A percentile compares a stretch with the other conserved stretches of the same genome.
phyloP scores from a whole-genome alignment of 495 filamentous ascomycete species.

The Daldinia childiae region DNA sequence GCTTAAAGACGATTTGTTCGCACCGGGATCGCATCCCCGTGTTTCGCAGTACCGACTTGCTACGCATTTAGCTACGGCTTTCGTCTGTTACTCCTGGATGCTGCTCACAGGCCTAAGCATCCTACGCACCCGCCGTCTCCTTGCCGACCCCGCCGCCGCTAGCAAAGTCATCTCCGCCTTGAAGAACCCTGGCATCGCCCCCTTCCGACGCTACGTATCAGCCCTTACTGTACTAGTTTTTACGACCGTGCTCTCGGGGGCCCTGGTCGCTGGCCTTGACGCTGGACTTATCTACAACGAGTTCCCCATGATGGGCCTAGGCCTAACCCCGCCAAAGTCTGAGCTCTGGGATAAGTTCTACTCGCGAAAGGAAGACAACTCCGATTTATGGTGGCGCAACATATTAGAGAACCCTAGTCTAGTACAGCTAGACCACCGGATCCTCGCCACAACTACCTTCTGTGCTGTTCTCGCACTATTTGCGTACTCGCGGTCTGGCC shows the following conservation, averaged over 20 bases:
- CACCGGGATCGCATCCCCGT: constrained; percentile 85
- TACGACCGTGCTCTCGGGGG: constrained; percentile 90
- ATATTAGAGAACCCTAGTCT: constrained; percentile 94
- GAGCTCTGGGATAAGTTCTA: constrained; percentile 91
- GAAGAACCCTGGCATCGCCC: constrained; percentile 68
- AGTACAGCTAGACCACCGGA: constrained; percentile 95
- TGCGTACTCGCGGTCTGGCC: constrained; percentile 74
- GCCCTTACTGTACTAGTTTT: constrained; percentile 83
- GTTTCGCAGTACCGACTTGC: constrained; percentile 94
- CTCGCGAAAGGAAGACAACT: constrained; percentile 74
- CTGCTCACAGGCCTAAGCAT: constrained; percentile 89
- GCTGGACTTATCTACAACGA: constrained; percentile 98
- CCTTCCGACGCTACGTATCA: constrained; percentile 77
- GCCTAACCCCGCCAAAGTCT: constrained; percentile 77
- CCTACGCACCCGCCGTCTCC: constrained; percentile 74
- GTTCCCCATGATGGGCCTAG: constrained; percentile 92
- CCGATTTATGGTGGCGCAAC: constrained; percentile 94
- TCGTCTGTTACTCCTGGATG: constrained; percentile 92
- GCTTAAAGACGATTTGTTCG: constrained; percentile 92
- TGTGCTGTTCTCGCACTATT: constrained; percentile 79
- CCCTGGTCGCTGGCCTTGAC: constrained; percentile 91
- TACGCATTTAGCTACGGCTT: constrained; percentile 88
- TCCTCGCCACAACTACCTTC: constrained; percentile 89
- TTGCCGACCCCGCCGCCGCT: constrained; percentile 68
- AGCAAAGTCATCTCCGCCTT: constrained; percentile 66